Base-by-base conservation (phyloP, 1,139 yeast genomes). In the Magnusiomyces paraingens region DNA sequence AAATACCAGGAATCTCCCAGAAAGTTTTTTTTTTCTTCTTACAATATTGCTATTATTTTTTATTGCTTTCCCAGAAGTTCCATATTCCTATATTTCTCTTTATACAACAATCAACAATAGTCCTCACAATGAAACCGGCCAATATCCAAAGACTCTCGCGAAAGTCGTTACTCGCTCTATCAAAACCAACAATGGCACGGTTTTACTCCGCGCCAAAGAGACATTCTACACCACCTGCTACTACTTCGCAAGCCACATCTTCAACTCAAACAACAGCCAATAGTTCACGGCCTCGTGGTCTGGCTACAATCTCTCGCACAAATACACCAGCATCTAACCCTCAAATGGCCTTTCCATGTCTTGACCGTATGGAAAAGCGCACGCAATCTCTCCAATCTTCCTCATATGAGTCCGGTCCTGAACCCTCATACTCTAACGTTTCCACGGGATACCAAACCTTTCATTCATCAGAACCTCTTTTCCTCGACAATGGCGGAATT, bases 401-500 rank as follows among this genome's bases (percentile, higher is more conserved):
- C 5, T 42, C 46, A 21, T 47, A 38, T 48, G 84, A 84, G 55
- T 77, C 81, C 45, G 91, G 94, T 0, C 95, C 95, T 1, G 97
- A 90, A 64, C 96, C 97, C 0, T 79, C 86, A 1, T 90, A 90
- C 68, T 77, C 91, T 1, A 77, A 78, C 59, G 84, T 86, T 1
- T 80, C 79, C 51, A 76, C 85, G 1, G 95, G 95, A 1, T 88
- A 82, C 64, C 75, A 84, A 55, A 62, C 77, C 3, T 90, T 70
- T 67, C 73, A 75, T 53, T 79, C 84, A 11, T 70, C 76, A 22
- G 40, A 42, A 32, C 90, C 93, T 0, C 73, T 90, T 3, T 80
- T 79, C 55, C 74, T 90, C 29, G 97, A 91, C 65, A 81, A 84
- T 65, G 97, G 98, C 14, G 95, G 94, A 1, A 77, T 73, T 56